Conservation (phyloP, 192 early-diverging fungal genomes). For the Allomyces arbusculus region DNA sequence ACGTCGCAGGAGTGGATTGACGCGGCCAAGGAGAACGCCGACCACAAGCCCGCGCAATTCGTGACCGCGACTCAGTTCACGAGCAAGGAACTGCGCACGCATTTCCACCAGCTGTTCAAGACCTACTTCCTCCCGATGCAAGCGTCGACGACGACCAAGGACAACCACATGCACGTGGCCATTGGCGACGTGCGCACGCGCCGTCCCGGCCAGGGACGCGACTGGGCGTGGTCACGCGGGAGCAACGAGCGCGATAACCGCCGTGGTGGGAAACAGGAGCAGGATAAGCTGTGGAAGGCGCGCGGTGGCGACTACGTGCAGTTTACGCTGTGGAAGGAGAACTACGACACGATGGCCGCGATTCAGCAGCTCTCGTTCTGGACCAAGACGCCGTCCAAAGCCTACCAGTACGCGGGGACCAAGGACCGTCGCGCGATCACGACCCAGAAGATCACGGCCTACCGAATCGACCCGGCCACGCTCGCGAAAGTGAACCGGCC, state of each 20-base stretch:
- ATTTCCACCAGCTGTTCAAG: conserved; percentile 21
- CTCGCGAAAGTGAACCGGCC: conserved; percentile 30
- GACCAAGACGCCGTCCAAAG: conserved; percentile 14
- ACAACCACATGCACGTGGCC: not conserved
- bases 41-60: too few species aligned
- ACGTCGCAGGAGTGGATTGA: too few species aligned
- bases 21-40: too few species aligned
- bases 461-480: conserved; percentile 29
- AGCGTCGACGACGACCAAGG: not conserved
- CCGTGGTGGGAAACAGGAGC: not conserved
- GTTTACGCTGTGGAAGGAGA: conserved; percentile 84
- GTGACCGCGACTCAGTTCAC: too few species aligned
- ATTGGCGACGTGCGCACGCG: conserved; percentile 1
- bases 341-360: conserved; percentile 77
- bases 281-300: conserved; percentile 21
- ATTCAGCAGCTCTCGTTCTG: conserved; percentile 23
- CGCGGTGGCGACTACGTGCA: conserved; percentile 50
- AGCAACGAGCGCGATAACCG: not conserved
- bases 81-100: conserved; percentile 7
- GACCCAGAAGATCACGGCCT: conserved; percentile 56
- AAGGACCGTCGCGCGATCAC: conserved; percentile 89
- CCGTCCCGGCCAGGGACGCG: conserved; percentile 2
- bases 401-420: conserved; percentile 71
- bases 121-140: conserved; percentile 15
- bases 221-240: not conserved